Base-by-base conservation (phyloP, 2,329 filamentous ascomycete species). In the Aspergillus sp. region DNA sequence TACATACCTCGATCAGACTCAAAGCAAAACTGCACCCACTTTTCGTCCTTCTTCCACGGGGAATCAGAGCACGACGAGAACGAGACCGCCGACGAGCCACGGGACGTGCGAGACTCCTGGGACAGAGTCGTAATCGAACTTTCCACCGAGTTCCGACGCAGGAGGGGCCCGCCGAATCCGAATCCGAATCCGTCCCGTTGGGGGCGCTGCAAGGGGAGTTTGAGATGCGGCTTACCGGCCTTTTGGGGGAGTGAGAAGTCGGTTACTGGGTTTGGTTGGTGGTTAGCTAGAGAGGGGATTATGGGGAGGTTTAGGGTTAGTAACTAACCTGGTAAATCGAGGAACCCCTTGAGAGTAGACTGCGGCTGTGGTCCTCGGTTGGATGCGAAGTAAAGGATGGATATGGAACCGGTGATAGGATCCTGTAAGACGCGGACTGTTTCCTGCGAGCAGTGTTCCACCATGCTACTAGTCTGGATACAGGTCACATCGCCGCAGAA, bases 71-170 rank as follows among this genome's bases (percentile, higher is more conserved):
- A 48, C 4, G 48, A 39, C 32, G 32, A 17, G 32, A 42, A n/a
- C 4, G 54, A 56, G n/a, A 12, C 7, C 3, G n/a, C n/a, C 2
- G 55, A 57, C 2, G 55, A 57, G 6, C 18, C 17, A 3, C 36
- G 34, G 7, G 52, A 48, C 3, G 26, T 26, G 18, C 49, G 50
- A 4, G 57, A 58, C 5, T 59, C 54, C 1, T 59, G 53, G 1
- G 57, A 59, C 9, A 52, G 20, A 8, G 38, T 41, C 9, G 54
- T 59, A 5, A 34, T 42, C 3, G 53, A 34, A 34, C 57, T 59
- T 36, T 54, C 57, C 13, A 59, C 52, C 12, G 57, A 59, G 38
- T 53, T 51, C 5, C 57, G 57, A 9, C 57, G 54, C 7, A 53
- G 38, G 5, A 38, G 18, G 11, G 34, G 38, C 5, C 22, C 5